phyloP scores from a whole-genome alignment of 768 basidiomycete genomes.

The Phanerochaete sordida region DNA sequence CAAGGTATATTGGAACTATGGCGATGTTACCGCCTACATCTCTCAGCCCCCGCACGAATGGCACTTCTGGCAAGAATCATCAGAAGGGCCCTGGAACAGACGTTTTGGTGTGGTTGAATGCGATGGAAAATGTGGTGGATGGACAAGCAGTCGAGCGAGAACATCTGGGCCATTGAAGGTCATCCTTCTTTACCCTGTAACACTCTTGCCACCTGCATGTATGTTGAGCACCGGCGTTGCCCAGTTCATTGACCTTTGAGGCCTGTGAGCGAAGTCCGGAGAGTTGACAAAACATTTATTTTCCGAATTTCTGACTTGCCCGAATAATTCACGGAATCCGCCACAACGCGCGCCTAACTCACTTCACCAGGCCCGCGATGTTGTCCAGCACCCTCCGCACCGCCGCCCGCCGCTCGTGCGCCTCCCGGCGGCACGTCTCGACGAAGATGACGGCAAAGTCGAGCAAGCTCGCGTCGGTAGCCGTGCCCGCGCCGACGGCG shows the following conservation, averaged over 20 bases:
- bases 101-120: slow-evolving; percentile 77
- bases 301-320: background rate
- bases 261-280: too few relatives aligned
- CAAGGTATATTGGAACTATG: slow-evolving; percentile 69
- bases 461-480: background rate
- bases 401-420: background rate
- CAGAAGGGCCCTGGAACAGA: slow-evolving; percentile 25
- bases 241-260: too few relatives aligned
- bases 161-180: slow-evolving; percentile 30
- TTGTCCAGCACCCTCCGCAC: slow-evolving; percentile 2
- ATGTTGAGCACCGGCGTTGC: too few relatives aligned
- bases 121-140: slow-evolving; percentile 74
- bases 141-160: slow-evolving; percentile 53
- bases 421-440: background rate
- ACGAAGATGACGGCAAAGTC: background rate
- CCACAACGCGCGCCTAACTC: background rate
- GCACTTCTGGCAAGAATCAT: background rate
- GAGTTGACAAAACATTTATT: too few relatives aligned
- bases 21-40: slow-evolving; percentile 28
- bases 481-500: slow-evolving; percentile 15
- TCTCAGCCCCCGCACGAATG: background rate
- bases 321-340: background rate
- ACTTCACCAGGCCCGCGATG: slow-evolving; percentile 1
- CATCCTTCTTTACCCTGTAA: too few relatives aligned
- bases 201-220: too few relatives aligned